These are phyloP conservation scores for Oryza meridionalis DNA, from an alignment of 176 grass and related monocot species.

Conservation along the genomic window DNA sequence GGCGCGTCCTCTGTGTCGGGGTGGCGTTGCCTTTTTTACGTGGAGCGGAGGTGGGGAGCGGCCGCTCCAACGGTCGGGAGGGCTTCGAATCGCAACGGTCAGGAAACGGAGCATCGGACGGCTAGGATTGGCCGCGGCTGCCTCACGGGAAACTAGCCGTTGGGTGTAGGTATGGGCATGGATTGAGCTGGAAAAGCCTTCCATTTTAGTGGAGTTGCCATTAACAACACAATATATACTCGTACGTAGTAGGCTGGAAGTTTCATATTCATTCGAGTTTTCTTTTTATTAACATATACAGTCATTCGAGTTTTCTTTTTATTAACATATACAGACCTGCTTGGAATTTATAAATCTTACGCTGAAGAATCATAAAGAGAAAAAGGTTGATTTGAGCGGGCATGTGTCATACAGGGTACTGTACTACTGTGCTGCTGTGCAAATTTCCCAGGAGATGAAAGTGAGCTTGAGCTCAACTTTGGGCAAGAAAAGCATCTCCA, in stretches of 20 bases:
- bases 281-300: neutral
- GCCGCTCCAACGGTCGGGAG: conserved; percentile 72
- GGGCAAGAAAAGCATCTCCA: neutral
- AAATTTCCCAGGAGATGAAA: neutral
- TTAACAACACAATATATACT: neutral
- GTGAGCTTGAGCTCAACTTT: neutral
- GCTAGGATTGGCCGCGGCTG: conserved; percentile 35
- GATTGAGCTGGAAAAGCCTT: conserved; percentile 9
- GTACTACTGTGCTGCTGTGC: no score
- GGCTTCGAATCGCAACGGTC: conserved; percentile 70
- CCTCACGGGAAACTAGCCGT: conserved; percentile 60
- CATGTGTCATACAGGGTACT: neutral
- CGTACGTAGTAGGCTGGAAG: neutral
- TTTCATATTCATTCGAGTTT: neutral
- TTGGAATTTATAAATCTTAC: neutral
- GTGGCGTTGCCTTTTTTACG: conserved; percentile 16
- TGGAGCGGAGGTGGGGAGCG: conserved; percentile 13
- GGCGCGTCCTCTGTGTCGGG: neutral
- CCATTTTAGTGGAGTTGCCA: neutral
- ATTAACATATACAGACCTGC: neutral
- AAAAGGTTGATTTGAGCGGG: no score
- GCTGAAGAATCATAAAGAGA: neutral
- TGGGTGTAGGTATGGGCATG: neutral
- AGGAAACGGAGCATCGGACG: conserved; percentile 47
- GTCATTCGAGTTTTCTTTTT: neutral